Evolutionary conservation across 805 yeast genomes (phyloP).

Genomic region (Candida ponderosae): DNA sequence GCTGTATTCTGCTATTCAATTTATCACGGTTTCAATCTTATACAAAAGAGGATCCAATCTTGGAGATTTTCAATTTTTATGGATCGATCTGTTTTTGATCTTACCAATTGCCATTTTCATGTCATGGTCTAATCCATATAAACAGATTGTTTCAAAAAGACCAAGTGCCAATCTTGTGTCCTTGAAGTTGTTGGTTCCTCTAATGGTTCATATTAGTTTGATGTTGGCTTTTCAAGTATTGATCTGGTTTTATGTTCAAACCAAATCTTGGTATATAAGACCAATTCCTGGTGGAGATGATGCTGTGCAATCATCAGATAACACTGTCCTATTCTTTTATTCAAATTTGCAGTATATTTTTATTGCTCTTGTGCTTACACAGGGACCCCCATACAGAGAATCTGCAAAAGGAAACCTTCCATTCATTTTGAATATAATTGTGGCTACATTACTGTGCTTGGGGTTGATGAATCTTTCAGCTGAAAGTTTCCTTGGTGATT

Average conservation of each 20-base stretch:
- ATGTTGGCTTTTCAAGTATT: constrained; percentile 56
- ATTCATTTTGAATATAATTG: constrained; percentile 53
- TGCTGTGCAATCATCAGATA: constrained; percentile 80
- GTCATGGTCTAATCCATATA: constrained; percentile 92
- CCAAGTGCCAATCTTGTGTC: constrained; percentile 94
- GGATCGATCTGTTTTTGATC: constrained; percentile 86
- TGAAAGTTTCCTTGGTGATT: constrained; percentile 46
- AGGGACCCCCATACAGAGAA: constrained; percentile 90
- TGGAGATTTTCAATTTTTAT: constrained; percentile 94
- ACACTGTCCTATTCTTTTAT: constrained; percentile 73
- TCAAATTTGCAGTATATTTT: constrained; percentile 87
- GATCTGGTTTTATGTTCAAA: constrained; percentile 56
- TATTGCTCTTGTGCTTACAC: constrained; percentile 75
- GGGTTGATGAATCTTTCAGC: constrained; percentile 47
- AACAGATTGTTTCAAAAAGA: constrained; percentile 52
- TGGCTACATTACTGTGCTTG: constrained; percentile 42
- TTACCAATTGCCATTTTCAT: constrained; percentile 92
- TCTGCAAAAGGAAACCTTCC: constrained; percentile 61
- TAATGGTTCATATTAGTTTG: constrained; percentile 68
- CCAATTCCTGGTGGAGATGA: constrained; percentile 81
- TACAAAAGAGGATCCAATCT: constrained; percentile 86
- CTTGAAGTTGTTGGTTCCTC: constrained; percentile 76
- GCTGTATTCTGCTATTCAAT: constrained; percentile 92
- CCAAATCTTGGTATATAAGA: constrained; percentile 64
- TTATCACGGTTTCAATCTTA: constrained; percentile 75